Conservation (phyloP, 305 asterid species). For the Stenogyne calaminthoides region DNA sequence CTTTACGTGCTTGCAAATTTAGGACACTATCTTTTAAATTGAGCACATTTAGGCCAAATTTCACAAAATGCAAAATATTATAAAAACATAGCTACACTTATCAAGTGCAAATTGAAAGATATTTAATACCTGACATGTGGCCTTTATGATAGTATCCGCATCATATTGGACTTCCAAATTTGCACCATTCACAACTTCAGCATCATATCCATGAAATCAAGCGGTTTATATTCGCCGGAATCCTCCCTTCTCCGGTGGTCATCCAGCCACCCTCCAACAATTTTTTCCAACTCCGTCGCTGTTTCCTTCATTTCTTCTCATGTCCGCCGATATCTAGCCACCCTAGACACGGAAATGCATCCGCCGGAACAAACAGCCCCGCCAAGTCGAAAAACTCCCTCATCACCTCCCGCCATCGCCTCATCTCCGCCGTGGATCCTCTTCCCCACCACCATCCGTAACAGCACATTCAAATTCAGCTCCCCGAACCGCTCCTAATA, state of each 20-base stretch:
- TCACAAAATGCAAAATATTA: not conserved
- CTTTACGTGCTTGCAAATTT: no score
- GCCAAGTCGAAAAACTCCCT: conserved; percentile 26
- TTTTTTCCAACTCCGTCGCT: conserved; percentile 15
- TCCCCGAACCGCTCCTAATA: conserved; percentile 30
- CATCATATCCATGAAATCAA: conserved; percentile 32
- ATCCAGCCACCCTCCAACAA: conserved; percentile 29
- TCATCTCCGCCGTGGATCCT: conserved; percentile 18
- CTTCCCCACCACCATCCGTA: conserved; percentile 37
- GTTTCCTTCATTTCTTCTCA: conserved; percentile 36
- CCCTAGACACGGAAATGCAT: conserved; percentile 29
- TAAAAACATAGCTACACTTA: no score
- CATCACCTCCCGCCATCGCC: conserved; percentile 30
- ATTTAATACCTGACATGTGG: conserved; percentile 28
- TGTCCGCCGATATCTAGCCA: conserved; percentile 40
- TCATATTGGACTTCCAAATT: not conserved
- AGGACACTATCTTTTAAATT: no score
- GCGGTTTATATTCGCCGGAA: not conserved
- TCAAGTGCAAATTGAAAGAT: not conserved
- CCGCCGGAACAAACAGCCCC: conserved; percentile 29
- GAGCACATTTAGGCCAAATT: no score
- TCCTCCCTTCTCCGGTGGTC: conserved; percentile 20
- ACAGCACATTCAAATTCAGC: conserved; percentile 33
- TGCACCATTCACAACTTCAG: not conserved
- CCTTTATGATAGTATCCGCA: conserved; percentile 24